Evolutionary conservation across 2,329 filamentous ascomycete species (phyloP).

Genomic region (Hypoxylon rubiginosum): DNA sequence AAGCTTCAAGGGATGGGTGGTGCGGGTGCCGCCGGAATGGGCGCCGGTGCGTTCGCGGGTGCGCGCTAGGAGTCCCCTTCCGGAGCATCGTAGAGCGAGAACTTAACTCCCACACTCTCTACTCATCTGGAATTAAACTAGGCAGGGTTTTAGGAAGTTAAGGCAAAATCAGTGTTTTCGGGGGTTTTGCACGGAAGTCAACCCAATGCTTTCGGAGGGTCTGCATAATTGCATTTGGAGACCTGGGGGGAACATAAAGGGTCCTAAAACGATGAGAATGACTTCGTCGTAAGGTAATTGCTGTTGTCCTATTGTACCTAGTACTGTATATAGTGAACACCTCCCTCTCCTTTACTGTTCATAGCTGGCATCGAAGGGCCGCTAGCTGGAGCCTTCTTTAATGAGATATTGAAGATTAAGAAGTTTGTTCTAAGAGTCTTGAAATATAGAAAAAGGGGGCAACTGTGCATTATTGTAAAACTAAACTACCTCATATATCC

Average conservation of each 20-base stretch:
- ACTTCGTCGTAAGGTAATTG: conserved; percentile 22
- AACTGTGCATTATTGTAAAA: background rate
- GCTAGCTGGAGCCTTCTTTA: conserved; percentile 12
- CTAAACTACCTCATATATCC: background rate
- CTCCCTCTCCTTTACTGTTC: conserved; percentile 31
- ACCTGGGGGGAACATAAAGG: conserved; percentile 5
- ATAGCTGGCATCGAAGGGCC: conserved; percentile 11
- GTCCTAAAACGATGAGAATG: conserved; percentile 16
- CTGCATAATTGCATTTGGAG: conserved; percentile 16
- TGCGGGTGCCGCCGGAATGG: conserved; percentile 41
- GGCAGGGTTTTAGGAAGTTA: conserved; percentile 21
- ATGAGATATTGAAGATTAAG: background rate
- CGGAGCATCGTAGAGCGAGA: conserved; percentile 18
- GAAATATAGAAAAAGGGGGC: conserved; percentile 5
- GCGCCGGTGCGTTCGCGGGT: conserved; percentile 45
- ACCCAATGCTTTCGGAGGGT: conserved; percentile 15
- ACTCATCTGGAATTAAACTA: conserved; percentile 21
- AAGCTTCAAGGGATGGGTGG: conserved; percentile 75
- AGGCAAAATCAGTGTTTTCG: conserved; percentile 18
- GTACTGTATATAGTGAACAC: conserved; percentile 42
- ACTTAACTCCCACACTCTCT: conserved; percentile 20
- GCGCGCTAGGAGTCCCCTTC: conserved; percentile 36
- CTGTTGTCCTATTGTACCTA: conserved; percentile 39
- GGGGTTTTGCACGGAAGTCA: conserved; percentile 23
- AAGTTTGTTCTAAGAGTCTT: conserved; percentile 4